Base-by-base conservation (phyloP, 1,284 basidiomycete species). In the Rhodotorula mucilaginosa region DNA sequence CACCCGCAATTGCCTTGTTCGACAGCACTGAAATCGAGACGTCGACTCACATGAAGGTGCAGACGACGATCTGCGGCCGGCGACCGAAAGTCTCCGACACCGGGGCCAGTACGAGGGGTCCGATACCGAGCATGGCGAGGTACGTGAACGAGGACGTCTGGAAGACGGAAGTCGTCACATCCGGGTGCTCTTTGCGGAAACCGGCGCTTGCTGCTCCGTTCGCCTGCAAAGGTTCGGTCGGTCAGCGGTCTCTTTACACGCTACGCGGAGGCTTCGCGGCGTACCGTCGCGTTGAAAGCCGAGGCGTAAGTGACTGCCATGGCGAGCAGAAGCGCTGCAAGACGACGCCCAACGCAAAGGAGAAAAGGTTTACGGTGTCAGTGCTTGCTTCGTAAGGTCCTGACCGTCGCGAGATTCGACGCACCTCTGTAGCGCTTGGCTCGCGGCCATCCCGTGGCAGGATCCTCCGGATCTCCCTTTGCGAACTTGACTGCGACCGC, bases 51-150 rank as follows among this genome's bases (percentile, higher is more conserved):
- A 74, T 56, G 48, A 66, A 65, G n/a, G 69, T 70, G 34, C 75
- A 68, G 49, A 72, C 68, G 18, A 71, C 70, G 19, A 78, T 70
- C 69, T 75, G 75, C 18, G 77, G 76, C 0, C 77, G 64, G 10
- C 77, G 69, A 46, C 77, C 77, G 61, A 72, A 77, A 8, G 74
- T 69, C 46, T 78, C 76, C 4, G 65, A 67, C 12, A 76, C 58
- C 1, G 77, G 77, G 0, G 72, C 72, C 34, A 56, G 59, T 5
- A 67, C 58, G 59, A 67, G 65, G 5, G 70, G 71, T 26, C 75
- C 75, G 48, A 76, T 64, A 8, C 74, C 75, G 18, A 77, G 71
- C 73, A 77, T 77, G 47, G 67, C 74, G 15, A 75, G 67, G 60
- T 76, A 77, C 18, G 71, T 62, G 62, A 74, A 70, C 1, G 58